Base-by-base conservation (phyloP, 257 asterid genomes). In the Lantana camara region DNA sequence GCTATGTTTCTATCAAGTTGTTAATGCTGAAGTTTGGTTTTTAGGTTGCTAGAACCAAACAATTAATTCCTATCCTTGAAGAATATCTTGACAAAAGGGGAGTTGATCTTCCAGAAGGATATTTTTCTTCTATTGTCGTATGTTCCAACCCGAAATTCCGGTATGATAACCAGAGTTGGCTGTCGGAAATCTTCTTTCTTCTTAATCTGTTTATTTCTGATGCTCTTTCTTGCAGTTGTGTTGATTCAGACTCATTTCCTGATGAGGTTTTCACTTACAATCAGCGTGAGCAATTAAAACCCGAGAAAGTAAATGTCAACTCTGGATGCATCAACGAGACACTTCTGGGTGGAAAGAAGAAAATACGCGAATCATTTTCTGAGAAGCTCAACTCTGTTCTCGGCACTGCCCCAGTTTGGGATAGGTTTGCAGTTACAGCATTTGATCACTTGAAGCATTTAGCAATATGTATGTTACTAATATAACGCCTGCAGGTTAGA, bases 71-170 rank as follows among this genome's bases (percentile, higher is more conserved):
- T 67, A 73, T 86, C 63, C 95, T 94, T 52, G 95, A 86, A 67
- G 89, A 83, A 34, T 94, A 94, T 66, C 91, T 94, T 55, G 91
- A 88, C 73, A 95, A 76, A 71, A 94, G 99, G 80, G 99, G 97
- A 57, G 79, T 86, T 38, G 73, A 70, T 69, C 86, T 94, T 60
- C 97, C 95, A 0, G 87, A 82, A 76, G 96, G 90, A 74, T 90
- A 75, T 79, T 65, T 94, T 52, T 84, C 95, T 70, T 73, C 42
- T 73, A 94, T 83, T 75, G 89, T 94, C 73, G 76, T 94, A 74
- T 90, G 97, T 67, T 85, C 97, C 3, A 81, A 86, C 77, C 93
- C 95, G 7, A 64, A 53, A 59, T 83, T 84, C 68, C 30, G 84
- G 99, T 94, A 82, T n/a, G n/a, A n/a, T n/a, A n/a, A n/a, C n/a